Conservation (phyloP, 108 stramenopile species). For the Skeletonema menzelii region DNA sequence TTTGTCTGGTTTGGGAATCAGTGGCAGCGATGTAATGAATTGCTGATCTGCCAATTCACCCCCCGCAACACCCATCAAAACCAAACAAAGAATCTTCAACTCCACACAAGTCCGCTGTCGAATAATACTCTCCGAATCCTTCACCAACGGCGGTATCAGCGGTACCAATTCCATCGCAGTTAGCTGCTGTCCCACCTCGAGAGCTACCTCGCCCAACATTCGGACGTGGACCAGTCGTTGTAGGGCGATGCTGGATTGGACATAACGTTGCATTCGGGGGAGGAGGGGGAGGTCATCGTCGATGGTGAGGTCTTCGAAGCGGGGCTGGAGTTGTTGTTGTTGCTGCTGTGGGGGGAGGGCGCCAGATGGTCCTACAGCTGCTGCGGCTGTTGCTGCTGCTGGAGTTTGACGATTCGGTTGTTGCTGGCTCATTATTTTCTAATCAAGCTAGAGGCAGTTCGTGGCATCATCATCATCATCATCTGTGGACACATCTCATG, state of each 20-base stretch:
- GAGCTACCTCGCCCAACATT: constrained; percentile 94
- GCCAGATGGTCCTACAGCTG: background rate
- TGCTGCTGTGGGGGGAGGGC: constrained; percentile 16
- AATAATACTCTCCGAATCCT: constrained; percentile 89
- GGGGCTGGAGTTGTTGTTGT: constrained; percentile 43
- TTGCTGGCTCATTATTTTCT: background rate
- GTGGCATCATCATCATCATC: too few relatives aligned
- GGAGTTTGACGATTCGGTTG: background rate
- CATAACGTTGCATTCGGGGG: constrained; percentile 91
- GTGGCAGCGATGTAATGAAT: constrained; percentile 1
- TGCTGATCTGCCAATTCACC: too few relatives aligned
- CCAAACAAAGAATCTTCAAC: constrained; percentile 22
- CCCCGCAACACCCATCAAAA: constrained; percentile 28
- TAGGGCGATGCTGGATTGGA: constrained; percentile 88
- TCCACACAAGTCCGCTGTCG: constrained; percentile 79
- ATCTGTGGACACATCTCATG: too few relatives aligned
- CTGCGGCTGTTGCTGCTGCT: background rate
- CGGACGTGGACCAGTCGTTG: constrained; percentile 97
- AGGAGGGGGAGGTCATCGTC: constrained; percentile 94
- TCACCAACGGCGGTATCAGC: constrained; percentile 66
- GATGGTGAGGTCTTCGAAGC: constrained; percentile 97
- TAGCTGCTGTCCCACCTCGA: constrained; percentile 70
- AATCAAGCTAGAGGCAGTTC: too few relatives aligned
- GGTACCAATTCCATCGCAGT: constrained; percentile 75
- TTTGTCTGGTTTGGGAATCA: constrained; percentile 29